Conservation (phyloP, 768 basidiomycete genomes). For the Rhodotorula paludigena region DNA sequence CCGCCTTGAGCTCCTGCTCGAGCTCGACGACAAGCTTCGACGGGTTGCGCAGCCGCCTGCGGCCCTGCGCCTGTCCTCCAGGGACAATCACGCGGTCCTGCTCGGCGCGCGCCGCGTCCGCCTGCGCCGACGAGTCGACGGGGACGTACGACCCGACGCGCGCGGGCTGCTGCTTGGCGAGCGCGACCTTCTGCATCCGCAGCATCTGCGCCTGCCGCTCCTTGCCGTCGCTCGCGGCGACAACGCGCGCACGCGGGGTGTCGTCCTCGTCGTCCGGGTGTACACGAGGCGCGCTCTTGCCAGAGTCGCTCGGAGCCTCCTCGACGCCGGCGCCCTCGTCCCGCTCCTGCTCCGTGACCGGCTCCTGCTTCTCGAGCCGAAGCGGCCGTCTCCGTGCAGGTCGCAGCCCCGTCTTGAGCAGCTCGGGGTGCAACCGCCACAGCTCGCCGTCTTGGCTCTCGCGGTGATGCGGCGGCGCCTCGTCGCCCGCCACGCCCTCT, state of each 20-base stretch:
- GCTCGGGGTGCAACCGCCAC: constrained; percentile 12
- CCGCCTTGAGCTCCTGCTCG: not conserved
- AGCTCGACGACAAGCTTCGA: not conserved
- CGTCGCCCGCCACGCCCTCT: not conserved
- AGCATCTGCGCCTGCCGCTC: constrained; percentile 12
- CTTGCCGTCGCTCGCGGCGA: not conserved
- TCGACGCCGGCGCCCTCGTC: too few species aligned
- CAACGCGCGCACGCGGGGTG: constrained; percentile 2
- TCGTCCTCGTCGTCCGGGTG: constrained; percentile 10
- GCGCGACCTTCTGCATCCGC: constrained; percentile 26
- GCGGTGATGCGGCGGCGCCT: not conserved
- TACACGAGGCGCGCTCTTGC: too few species aligned
- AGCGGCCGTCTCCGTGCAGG: constrained; percentile 13
- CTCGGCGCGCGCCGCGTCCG: not conserved
- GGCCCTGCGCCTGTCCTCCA: not conserved
- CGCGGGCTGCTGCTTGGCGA: not conserved
- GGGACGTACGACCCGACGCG: not conserved
- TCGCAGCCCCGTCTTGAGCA: not conserved
- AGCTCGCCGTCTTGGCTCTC: constrained; percentile 9
- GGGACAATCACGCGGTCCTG: constrained; percentile 2
- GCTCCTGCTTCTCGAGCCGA: not conserved
- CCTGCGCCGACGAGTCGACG: not conserved
- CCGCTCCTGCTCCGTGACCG: not conserved
- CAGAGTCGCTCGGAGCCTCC: too few species aligned
- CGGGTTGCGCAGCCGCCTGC: not conserved